A percentile compares a stretch with the other conserved stretches of the same genome.
These are phyloP conservation scores for Alternaria sp. DNA, from an alignment of 2,329 filamentous ascomycete genomes.

Conservation along the genomic window DNA sequence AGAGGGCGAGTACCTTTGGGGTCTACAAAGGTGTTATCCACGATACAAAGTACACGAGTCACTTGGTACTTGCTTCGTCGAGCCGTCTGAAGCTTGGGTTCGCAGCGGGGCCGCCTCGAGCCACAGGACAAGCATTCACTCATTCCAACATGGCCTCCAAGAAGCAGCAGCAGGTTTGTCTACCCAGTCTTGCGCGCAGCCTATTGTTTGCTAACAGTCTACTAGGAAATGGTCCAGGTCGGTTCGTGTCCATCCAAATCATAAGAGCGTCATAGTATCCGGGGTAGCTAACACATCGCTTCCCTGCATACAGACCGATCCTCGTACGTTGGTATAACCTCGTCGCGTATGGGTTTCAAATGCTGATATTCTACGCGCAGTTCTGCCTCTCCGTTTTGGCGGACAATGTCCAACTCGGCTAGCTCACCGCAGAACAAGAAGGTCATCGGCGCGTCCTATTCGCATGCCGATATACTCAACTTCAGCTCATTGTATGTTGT, in stretches of 20 bases:
- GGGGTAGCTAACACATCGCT: constrained; percentile 51
- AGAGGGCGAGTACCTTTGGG: background rate
- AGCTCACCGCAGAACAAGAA: constrained; percentile 65
- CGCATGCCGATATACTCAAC: constrained; percentile 93
- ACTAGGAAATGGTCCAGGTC: constrained; percentile 99
- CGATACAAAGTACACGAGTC: background rate
- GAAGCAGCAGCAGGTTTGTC: constrained; percentile 57
- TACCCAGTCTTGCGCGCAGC: background rate
- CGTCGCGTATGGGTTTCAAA: background rate
- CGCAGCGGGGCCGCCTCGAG: constrained; percentile 28
- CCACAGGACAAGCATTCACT: constrained; percentile 13
- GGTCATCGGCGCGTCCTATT: constrained; percentile 93
- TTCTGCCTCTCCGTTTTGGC: constrained; percentile 90
- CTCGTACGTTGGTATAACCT: constrained; percentile 42
- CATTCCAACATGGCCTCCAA: constrained; percentile 54
- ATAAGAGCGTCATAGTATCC: constrained; percentile 38
- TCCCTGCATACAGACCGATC: constrained; percentile 45
- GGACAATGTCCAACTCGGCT: constrained; percentile 59
- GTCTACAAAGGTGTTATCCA: background rate
- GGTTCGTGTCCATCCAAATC: constrained; percentile 69
- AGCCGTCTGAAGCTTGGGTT: constrained; percentile 22
- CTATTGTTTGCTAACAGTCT: constrained; percentile 31
- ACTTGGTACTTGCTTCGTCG: constrained; percentile 12
- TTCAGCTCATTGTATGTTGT: constrained; percentile 75
- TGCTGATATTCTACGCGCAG: constrained; percentile 58